Base-by-base conservation (phyloP, 192 early-diverging fungal genomes). In the Podila epicladia region DNA sequence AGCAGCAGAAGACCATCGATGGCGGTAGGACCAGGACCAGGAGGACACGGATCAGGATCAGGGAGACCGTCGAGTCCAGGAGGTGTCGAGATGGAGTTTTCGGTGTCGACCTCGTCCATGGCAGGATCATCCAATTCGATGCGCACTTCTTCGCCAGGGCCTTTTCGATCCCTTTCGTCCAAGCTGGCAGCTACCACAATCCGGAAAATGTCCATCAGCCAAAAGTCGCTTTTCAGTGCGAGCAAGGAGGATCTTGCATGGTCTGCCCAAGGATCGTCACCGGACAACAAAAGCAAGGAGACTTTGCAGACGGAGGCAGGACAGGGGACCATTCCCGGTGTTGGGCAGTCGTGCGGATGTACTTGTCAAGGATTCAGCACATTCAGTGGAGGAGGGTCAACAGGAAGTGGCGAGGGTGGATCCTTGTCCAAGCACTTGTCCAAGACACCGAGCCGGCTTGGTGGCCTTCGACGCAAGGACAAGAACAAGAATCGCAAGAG, bases 131-230 rank as follows among this genome's bases (percentile, higher is more conserved):
- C 17, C 35, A 20, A 51, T 41, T 3, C 65, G 51, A 53, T 17
- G 4, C 61, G 65, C 6, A 59, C 73, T 1, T 49, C 73, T 15
- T 75, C 73, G 0, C 67, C 62, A 15, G 68, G 68, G 11, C 37
- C 64, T 0, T 67, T 78, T 4, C 64, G 57, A 26, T 65, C 17
- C 5, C 12, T 78, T 7, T 78, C 75, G 4, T 71, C 75, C 15
- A 78, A 67, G 29, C 37, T 78, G 26, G 69, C 75, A 4, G 69
- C 59, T 11, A 78, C 4, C 38, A 71, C 75, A 5, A 53, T 78
- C 26, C 64, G 58, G 49, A 78, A 78, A 48, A 35, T 78, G n/a
- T 71, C 68, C 3, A 22, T 41, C 24, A 62, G 63, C 15, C 75
- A 78, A 67, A 65, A 61, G 19, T 67, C 75, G 22, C 37, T 78